These are phyloP conservation scores for Syzygium oleosum DNA, from an alignment of 345 rosid species.

Conservation along the genomic window DNA sequence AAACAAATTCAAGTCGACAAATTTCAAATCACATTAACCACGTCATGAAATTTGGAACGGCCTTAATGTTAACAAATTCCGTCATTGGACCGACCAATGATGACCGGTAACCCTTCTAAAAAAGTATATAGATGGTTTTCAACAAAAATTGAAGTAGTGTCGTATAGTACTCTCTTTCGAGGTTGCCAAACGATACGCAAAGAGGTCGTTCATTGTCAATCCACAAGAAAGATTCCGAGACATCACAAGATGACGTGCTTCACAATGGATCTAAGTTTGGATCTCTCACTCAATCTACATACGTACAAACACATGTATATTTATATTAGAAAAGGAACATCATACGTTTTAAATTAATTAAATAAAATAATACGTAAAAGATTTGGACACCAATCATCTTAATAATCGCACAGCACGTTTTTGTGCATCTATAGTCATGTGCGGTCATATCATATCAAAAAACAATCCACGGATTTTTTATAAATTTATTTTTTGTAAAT, in stretches of 20 bases:
- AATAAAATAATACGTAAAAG: too few relatives aligned
- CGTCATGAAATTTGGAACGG: not conserved
- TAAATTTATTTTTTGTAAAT: not conserved
- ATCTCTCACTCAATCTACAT: not conserved
- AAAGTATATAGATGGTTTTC: not conserved
- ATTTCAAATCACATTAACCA: not conserved
- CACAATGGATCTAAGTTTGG: not conserved
- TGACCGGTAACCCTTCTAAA: not conserved
- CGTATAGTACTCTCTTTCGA: fast-evolving
- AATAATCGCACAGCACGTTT: fast-evolving
- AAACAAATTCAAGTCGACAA: not conserved
- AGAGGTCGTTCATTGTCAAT: not conserved
- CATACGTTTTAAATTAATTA: not conserved
- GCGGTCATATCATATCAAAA: fast-evolving
- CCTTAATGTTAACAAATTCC: not conserved
- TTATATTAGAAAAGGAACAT: not conserved
- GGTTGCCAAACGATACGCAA: not conserved
- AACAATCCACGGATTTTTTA: not conserved
- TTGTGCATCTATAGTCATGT: fast-evolving
- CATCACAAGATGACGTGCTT: not conserved
- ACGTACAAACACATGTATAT: not conserved
- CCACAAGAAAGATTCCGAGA: not conserved
- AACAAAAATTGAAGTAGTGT: not conserved
- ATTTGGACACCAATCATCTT: not conserved
- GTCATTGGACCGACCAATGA: not conserved